Conservation (phyloP, 2,329 filamentous ascomycete genomes). For the Chaetomiaceae sp. region DNA sequence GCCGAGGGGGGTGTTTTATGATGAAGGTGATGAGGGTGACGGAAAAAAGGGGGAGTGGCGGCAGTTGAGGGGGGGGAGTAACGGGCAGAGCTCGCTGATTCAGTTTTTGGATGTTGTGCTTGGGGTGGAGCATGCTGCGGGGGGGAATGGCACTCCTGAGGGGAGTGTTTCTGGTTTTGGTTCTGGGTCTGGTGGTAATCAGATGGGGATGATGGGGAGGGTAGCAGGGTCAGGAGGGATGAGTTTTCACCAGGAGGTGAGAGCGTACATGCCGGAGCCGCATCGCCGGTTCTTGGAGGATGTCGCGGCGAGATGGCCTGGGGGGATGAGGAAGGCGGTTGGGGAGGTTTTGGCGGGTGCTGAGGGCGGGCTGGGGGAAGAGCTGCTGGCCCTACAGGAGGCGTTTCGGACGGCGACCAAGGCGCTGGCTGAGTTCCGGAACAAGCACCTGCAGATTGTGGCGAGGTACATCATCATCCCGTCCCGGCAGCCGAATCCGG, state of each 20-base stretch:
- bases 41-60: conserved; percentile 66
- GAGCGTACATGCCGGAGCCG: conserved; percentile 83
- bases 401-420: conserved; percentile 69
- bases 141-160: conserved; percentile 29
- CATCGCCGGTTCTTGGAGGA: conserved; percentile 75
- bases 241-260: conserved; percentile 62
- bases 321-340: conserved; percentile 49
- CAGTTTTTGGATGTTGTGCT: conserved; percentile 89
- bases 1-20: conserved; percentile 79
- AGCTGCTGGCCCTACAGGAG: conserved; percentile 39
- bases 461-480: conserved; percentile 86
- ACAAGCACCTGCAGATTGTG: conserved; percentile 86
- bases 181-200: no score
- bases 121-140: conserved; percentile 67
- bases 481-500: conserved; percentile 41
- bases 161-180: conserved; percentile 19
- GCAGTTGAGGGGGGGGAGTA: conserved; percentile 83
- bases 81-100: conserved; percentile 87
- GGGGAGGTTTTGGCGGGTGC: conserved; percentile 40
- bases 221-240: conserved; percentile 9
- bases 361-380: conserved; percentile 25
- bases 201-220: no score
- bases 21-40: conserved; percentile 64
- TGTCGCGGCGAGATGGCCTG: conserved; percentile 54
- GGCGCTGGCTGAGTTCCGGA: conserved; percentile 70